A percentile compares a stretch with the other conserved stretches of the same genome.
phyloP scores from a whole-genome alignment of 2,329 filamentous ascomycete genomes.

The Sporothrix inflata region DNA sequence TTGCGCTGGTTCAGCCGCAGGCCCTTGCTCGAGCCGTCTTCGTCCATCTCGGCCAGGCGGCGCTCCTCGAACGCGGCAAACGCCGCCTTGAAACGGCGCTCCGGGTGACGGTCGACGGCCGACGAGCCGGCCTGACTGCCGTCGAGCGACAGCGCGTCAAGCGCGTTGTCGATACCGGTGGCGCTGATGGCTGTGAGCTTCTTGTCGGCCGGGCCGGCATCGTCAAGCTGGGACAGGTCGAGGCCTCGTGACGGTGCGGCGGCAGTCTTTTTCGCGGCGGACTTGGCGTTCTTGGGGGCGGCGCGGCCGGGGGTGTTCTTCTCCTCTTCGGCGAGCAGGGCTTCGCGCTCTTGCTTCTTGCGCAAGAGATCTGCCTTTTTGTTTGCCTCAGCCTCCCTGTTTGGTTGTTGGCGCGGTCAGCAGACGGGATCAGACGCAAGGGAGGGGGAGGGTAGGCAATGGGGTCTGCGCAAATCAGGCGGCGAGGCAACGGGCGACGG shows the following conservation, averaged over 20 bases:
- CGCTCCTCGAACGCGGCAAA: conserved; percentile 81
- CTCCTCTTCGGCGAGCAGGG: conserved; percentile 82
- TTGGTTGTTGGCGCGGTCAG: conserved; percentile 11
- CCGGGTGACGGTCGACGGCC: conserved; percentile 87
- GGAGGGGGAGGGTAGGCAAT: background rate
- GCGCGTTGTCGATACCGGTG: conserved; percentile 87
- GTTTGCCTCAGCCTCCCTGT: conserved; percentile 78
- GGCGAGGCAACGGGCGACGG: background rate
- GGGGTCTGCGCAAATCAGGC: background rate
- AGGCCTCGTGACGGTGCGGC: conserved; percentile 60
- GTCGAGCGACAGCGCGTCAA: conserved; percentile 78
- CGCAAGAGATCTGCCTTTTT: conserved; percentile 81
- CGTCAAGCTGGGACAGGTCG: conserved; percentile 71
- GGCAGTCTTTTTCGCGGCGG: conserved; percentile 64
- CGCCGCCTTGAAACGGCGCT: conserved; percentile 84
- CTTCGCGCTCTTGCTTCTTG: conserved; percentile 92
- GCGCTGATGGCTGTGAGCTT: conserved; percentile 70
- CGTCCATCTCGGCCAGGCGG: conserved; percentile 80
- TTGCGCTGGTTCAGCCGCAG: conserved; percentile 82
- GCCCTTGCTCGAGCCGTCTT: conserved; percentile 72
- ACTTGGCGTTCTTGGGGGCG: conserved; percentile 68
- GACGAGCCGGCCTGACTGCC: conserved; percentile 36
- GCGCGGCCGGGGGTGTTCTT: conserved; percentile 60
- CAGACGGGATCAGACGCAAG: background rate
- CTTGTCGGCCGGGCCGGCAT: conserved; percentile 47